A percentile compares a stretch with the other conserved stretches of the same genome.
Conservation (phyloP, 148 eudicot species). For the Rhododendron simsii region DNA sequence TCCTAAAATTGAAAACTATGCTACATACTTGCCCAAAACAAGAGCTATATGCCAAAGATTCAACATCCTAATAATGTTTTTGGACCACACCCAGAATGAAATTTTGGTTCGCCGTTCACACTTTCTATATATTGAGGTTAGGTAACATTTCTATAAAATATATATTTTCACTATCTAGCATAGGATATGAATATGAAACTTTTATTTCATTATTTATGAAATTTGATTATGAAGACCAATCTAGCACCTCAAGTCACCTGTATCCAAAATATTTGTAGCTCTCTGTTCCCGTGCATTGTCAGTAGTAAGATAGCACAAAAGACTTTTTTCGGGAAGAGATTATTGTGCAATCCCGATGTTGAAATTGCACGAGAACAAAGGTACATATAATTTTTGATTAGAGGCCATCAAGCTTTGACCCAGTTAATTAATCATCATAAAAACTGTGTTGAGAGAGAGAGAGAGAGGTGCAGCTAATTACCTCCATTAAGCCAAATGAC, state of each 20-base stretch:
- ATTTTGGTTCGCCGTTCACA: not conserved
- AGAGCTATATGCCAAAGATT: no score
- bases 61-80: not conserved
- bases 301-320: no score
- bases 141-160: not conserved
- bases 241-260: not conserved
- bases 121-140: not conserved
- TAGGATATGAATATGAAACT: not conserved
- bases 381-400: no score
- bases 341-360: no score
- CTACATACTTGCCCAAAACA: no score
- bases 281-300: not conserved
- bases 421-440: not conserved
- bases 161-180: not conserved
- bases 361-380: no score
- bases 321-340: no score
- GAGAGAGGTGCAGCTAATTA: constrained; percentile 3
- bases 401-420: not conserved
- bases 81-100: not conserved
- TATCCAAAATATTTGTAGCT: no score
- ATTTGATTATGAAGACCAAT: not conserved
- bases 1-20: no score
- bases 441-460: no score
- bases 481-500: constrained; percentile 99
- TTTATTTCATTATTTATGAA: not conserved